Conservation (phyloP, 345 rosid genomes). For the Hevea brasiliensis region DNA sequence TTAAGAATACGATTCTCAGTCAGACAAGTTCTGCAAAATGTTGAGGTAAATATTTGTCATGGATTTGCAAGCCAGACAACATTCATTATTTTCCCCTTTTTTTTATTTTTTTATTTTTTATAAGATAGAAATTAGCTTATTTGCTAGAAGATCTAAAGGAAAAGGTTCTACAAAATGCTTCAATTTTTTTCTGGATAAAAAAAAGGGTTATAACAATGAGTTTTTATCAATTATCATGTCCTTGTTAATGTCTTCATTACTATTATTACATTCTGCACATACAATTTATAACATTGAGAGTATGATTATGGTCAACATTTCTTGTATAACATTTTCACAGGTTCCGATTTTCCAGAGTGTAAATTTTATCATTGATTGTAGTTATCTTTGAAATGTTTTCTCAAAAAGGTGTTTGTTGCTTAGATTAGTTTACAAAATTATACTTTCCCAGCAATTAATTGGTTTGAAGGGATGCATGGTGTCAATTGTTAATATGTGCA, state of each 20-base stretch:
- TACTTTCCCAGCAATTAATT: background rate
- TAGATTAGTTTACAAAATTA: background rate
- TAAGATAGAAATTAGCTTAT: background rate
- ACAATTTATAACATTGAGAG: too few species aligned
- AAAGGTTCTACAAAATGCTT: background rate
- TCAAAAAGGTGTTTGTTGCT: too few species aligned
- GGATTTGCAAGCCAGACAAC: conserved; percentile 10
- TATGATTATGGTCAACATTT: too few species aligned
- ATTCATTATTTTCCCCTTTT: conserved; percentile 1
- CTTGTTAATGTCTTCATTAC: conserved; percentile 6
- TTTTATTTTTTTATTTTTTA: too few species aligned
- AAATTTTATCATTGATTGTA: too few species aligned
- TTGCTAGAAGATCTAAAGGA: background rate
- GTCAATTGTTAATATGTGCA: background rate
- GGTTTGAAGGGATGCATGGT: background rate
- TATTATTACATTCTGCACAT: too few species aligned
- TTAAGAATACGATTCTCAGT: conserved; percentile 13
- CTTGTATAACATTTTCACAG: too few species aligned
- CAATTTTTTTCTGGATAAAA: background rate
- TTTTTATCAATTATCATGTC: background rate
- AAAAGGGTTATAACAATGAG: background rate
- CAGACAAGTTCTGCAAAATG: conserved; percentile 13
- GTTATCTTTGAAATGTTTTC: too few species aligned
- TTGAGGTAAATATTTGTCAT: conserved; percentile 35
- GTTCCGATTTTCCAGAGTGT: too few species aligned